phyloP scores from a whole-genome alignment of 1,139 yeast species.

The Taphrina deformans region DNA sequence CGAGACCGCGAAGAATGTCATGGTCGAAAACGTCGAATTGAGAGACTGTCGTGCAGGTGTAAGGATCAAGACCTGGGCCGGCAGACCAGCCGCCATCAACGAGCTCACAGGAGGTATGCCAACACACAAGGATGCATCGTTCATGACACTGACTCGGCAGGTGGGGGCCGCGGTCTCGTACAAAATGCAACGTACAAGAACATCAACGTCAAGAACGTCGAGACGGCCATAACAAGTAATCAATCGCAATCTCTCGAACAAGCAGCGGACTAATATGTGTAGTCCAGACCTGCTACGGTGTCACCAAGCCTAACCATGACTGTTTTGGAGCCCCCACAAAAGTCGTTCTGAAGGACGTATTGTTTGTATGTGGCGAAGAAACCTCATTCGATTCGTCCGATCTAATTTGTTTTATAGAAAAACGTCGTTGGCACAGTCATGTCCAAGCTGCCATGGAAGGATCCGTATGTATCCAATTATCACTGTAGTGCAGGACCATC shows the following conservation, averaged over 20 bases:
- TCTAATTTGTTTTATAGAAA: background rate
- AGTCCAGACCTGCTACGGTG: conserved; percentile 1
- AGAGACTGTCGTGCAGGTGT: background rate
- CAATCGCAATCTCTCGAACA: no score
- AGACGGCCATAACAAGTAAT: background rate
- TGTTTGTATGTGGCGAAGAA: background rate
- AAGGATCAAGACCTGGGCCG: conserved; percentile 5
- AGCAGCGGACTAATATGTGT: background rate
- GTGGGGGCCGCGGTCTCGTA: background rate
- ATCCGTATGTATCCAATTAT: background rate
- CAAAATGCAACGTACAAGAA: background rate
- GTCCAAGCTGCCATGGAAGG: background rate
- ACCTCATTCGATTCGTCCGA: background rate
- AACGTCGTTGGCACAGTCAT: background rate
- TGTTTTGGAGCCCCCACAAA: conserved; percentile 8
- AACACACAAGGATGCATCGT: background rate
- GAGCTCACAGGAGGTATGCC: conserved; percentile 1
- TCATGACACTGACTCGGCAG: background rate
- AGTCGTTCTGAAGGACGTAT: background rate
- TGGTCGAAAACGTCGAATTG: background rate
- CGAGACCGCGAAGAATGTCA: background rate
- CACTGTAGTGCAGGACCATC: background rate
- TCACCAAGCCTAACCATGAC: background rate
- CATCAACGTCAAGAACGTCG: conserved; percentile 1
- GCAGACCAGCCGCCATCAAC: background rate